Evolutionary conservation across 441 rosid species (phyloP), one percentile per base, ranked within the genome.

Genomic region (Cnidoscolus chayamansa): DNA sequence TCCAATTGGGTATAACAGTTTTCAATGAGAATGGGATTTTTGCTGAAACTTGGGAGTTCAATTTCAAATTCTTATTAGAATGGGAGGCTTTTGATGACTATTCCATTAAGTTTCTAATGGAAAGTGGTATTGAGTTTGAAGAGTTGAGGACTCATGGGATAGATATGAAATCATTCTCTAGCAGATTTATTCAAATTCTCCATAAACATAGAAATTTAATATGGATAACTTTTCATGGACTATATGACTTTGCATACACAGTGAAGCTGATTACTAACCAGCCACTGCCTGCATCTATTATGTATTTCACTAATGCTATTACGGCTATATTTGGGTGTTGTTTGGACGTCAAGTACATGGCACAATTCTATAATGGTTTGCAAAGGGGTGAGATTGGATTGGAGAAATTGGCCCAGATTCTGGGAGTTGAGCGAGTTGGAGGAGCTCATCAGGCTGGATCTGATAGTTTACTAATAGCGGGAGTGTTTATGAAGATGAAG

Each of bases 401-500:
- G 2, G 53, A 72, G 43, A 72, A 64, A 48, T 58, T 72, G 1
- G 74, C 68, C 3, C 10, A 63, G 8, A 17, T 63, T 15, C 43
- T 72, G 6, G 61, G 58, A 9, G 45, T 72, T 43, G 20, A 25
- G 9, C 32, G 70, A 40, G 9, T 63, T 17, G 75, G 70, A 7
- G 69, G 60, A 1, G 70, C 75, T 8, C 75, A 72, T 37, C 62
- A 72, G 5, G 75, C 63, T 10, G 75, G 53, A 17, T 72, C 75
- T 1, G 75, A 72, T 25, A 63, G 54, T 63, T 37, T 72, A 19
- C 15, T 72, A 25, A 72, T 62, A 31, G 67, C 68, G 0, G 1
- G 9, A 3, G 75, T 63, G 17, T 72, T 31, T 53, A 10, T 17
- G 0, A 19, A 51, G 61, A 53, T 72, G 43, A 53, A 9, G 7